Evolutionary conservation across 805 yeast genomes (phyloP), one percentile per base, ranked within the genome.

Genomic region (Yarrowia hollandica): DNA sequence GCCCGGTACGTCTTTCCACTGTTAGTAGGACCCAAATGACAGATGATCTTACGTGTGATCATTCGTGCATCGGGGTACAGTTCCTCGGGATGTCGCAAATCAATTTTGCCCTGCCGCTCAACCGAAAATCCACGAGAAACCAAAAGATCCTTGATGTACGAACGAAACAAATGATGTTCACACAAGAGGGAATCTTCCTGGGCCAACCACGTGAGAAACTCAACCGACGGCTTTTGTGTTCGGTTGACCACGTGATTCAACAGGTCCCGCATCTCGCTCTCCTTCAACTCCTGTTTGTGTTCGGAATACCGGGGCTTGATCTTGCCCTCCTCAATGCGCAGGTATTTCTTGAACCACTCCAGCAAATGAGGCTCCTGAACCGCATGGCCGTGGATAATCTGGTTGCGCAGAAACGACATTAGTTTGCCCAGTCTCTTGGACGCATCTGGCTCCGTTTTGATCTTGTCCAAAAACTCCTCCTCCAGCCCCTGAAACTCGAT

Each of bases 1-100:
- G 98, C 96, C 48, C 81, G 79, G 68, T 88, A 88, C 0, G 98
- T 94, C 67, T 94, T 94, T 11, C 99, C 99, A 64, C 94, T 85
- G 70, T 94, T 94, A 0, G 99, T 94, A 1, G 99, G 99, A 0
- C 99, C 99, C 10, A 94, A 88, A 69, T 94, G 99, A 83, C 94
- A 81, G n/a, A 86, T 79, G 50, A 94, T 78, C 54, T 86, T 84
- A 35, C 99, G 76, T 63, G 82, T 84, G 75, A 90, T 76, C 63
- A 83, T 81, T 35, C 98, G 77, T 0, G 99, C 95, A 42, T 78
- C 82, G 0, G 98, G 96, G 66, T 78, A 94, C 90, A 96, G 87
- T 63, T 83, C 83, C 9, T 80, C 80, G 0, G 94, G 94, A 62
- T 82, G 77, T 15, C 77, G 69, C 21, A 83, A 72, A 64, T 82